Conservation (phyloP, 176 grass and related monocot genomes). For the Musa acuminata region DNA sequence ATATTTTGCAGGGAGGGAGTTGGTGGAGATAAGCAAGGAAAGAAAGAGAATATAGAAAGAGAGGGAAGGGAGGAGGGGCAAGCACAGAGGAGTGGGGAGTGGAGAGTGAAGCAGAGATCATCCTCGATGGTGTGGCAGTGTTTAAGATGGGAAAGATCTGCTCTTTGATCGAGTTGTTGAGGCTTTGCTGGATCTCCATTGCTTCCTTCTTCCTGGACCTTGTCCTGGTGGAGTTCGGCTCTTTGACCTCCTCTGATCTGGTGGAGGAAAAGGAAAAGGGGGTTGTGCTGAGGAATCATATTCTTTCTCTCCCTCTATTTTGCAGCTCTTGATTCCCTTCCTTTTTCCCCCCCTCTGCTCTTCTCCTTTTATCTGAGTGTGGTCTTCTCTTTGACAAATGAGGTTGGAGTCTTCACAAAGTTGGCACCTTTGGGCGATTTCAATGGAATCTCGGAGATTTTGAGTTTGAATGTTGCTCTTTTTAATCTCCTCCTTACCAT, state of each 20-base stretch:
- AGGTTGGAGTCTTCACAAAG: background rate
- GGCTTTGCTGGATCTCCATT: background rate
- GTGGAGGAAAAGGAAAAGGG: background rate
- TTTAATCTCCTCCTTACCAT: background rate
- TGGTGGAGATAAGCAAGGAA: conserved; percentile 24
- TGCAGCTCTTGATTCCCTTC: conserved; percentile 29
- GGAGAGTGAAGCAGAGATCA: background rate
- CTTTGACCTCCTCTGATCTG: background rate
- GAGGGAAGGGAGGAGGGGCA: conserved; percentile 6
- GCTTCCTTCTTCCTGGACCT: background rate
- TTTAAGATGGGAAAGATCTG: conserved; percentile 29
- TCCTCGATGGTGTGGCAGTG: conserved; percentile 30
- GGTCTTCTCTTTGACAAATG: background rate
- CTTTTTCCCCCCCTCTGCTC: conserved; percentile 18
- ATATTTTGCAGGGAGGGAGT: conserved; percentile 32
- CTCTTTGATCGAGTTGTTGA: background rate
- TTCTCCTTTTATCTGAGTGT: conserved; percentile 8
- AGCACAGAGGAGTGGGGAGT: background rate
- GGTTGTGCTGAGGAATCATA: background rate
- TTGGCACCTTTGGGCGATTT: background rate
- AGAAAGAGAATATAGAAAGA: conserved; percentile 8
- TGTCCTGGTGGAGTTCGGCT: background rate
- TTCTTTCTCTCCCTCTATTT: conserved; percentile 14
- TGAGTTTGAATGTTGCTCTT: background rate
- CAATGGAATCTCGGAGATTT: background rate